Evolutionary conservation across 2,329 filamentous ascomycete genomes (phyloP), one percentile per base, ranked within the genome.

Genomic region (Albifimbria verrucaria): DNA sequence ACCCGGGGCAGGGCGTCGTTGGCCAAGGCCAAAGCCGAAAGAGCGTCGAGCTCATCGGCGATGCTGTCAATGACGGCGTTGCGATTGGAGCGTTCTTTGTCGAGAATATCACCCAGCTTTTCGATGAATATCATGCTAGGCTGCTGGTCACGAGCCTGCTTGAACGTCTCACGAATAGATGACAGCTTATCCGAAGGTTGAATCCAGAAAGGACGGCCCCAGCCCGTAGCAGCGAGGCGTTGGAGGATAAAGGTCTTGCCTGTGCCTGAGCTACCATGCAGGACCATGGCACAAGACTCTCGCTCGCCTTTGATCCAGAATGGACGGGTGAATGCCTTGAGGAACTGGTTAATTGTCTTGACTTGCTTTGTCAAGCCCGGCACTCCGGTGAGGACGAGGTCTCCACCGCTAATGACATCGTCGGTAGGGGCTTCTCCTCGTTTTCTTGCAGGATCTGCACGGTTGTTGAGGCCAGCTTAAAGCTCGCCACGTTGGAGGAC

Each of bases 71-170:
- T 78, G 61, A 79, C 80, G 52, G 70, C 75, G 57, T 68, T 69
- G 9, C 78, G 75, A 58, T 78, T 78, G 22, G 74, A 66, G 36
- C 80, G 75, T 3, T 83, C 82, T 62, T 83, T 85, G 47, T 82
- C 79, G 15, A 89, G 82, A 24, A 96, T 74, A 39, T 80, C 77
- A 41, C 93, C 87, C 17, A 96, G 74, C 51, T 89, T 79, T 67
- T 96, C 92, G 51, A 97, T 86, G 2, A 94, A 69, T 22, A 97
- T 77, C 15, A 95, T 80, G 64, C 88, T 91, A 0, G 91, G 91
- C 64, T 90, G 85, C 56, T 81, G 78, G 6, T 80, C 77, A 36
- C 77, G 73, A 7, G 92, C 91, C 54, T 87, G 81, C 54, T 84
- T 80, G 66, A 97, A 93, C 0, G 78, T 75, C 45, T 87, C 84